Percentiles rank a stretch among this genome's conserved stretches.
Conservation (phyloP, 164 flowering plant species). For the Vitis riparia region DNA sequence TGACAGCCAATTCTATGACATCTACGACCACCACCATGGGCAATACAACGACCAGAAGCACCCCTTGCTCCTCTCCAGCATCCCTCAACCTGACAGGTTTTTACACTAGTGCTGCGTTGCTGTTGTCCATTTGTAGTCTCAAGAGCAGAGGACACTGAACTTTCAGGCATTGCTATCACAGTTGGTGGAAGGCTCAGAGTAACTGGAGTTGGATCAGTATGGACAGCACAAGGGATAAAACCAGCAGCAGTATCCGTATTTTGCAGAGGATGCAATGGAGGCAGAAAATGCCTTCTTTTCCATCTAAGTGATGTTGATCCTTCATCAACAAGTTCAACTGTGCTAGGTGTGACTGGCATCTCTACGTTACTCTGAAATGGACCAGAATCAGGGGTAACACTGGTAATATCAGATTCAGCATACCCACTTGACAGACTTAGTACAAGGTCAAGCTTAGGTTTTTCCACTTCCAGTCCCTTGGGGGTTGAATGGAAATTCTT, state of each 20-base stretch:
- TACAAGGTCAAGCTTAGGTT: slow-evolving; percentile 61
- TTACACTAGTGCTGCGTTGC: slow-evolving; percentile 44
- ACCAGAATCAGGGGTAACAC: slow-evolving; percentile 28
- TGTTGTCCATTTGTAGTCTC: slow-evolving; percentile 52
- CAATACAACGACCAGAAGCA: slow-evolving; percentile 90
- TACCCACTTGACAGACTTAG: slow-evolving; percentile 73
- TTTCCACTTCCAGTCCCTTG: slow-evolving; percentile 21
- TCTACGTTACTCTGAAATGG: slow-evolving; percentile 17
- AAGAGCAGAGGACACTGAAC: slow-evolving; percentile 78
- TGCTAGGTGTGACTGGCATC: slow-evolving; percentile 17
- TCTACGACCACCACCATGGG: slow-evolving; percentile 95
- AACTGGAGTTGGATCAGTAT: slow-evolving; percentile 12
- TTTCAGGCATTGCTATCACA: slow-evolving; percentile 45
- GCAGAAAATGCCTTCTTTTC: slow-evolving; percentile 26
- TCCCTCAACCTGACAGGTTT: slow-evolving; percentile 78
- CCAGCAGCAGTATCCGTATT: too few species aligned
- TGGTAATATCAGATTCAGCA: slow-evolving; percentile 74
- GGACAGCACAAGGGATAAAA: too few species aligned
- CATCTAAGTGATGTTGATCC: slow-evolving; percentile 40
- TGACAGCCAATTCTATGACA: slow-evolving; percentile 82
- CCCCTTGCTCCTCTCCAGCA: slow-evolving; percentile 97
- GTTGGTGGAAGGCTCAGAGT: slow-evolving; percentile 50
- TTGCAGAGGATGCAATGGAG: slow-evolving; percentile 12
- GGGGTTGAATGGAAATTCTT: slow-evolving; percentile 23
- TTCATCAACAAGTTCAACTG: slow-evolving; percentile 33